These are phyloP conservation scores for Basipetospora chlamydospora DNA, from an alignment of 2,329 filamentous ascomycete species.

Conservation along the genomic window DNA sequence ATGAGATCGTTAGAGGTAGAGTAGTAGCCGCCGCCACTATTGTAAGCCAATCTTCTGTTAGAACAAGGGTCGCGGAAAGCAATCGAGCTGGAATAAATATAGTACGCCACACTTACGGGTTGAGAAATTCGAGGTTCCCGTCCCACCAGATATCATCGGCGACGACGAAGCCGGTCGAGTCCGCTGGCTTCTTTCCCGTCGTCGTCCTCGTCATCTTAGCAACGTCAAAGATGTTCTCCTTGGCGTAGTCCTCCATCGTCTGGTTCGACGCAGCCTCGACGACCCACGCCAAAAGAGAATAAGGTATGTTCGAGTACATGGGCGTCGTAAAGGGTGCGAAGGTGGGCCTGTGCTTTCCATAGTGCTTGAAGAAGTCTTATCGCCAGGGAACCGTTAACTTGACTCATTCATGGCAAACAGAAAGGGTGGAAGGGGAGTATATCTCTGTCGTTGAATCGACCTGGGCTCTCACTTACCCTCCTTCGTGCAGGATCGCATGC, in stretches of 20 bases:
- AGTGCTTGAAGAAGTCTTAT: slow-evolving; percentile 14
- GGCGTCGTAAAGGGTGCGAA: slow-evolving; percentile 29
- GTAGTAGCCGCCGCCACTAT: slow-evolving; percentile 24
- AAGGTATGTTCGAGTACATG: slow-evolving; percentile 33
- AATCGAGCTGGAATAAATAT: background rate
- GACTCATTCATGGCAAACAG: no score
- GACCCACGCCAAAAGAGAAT: slow-evolving; percentile 27
- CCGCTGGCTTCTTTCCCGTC: slow-evolving; percentile 16
- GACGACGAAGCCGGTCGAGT: slow-evolving; percentile 20
- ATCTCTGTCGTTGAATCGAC: no score
- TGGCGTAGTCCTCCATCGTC: slow-evolving; percentile 22
- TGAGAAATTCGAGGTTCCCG: slow-evolving; percentile 17
- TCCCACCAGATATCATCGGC: slow-evolving; percentile 19
- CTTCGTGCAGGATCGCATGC: background rate
- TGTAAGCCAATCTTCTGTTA: background rate
- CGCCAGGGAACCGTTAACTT: no score
- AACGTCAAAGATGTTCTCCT: slow-evolving; percentile 24
- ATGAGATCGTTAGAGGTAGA: slow-evolving; percentile 26
- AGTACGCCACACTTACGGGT: slow-evolving; percentile 18
- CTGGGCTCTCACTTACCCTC: slow-evolving; percentile 2
- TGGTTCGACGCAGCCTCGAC: slow-evolving; percentile 28
- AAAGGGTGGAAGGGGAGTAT: no score
- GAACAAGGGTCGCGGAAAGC: rapidly evolving
- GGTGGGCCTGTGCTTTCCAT: slow-evolving; percentile 16
- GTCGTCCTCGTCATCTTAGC: slow-evolving; percentile 26